Evolutionary conservation across 768 basidiomycete species (phyloP).

Genomic region (Leccinum longicurvipes): DNA sequence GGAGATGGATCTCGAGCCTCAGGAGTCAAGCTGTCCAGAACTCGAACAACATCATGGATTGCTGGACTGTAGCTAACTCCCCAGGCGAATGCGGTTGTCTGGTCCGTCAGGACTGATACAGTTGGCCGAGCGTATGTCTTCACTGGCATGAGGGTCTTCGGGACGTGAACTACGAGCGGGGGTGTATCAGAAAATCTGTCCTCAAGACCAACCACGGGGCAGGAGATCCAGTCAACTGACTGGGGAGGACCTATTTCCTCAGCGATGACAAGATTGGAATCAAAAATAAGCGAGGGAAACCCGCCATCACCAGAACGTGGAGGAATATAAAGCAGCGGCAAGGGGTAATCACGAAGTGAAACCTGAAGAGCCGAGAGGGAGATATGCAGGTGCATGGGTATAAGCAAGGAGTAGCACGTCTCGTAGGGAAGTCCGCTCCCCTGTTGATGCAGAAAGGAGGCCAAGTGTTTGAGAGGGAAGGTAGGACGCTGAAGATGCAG

Average conservation of each 20-base stretch:
- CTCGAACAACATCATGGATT: conserved; percentile 80
- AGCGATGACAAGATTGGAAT: conserved; percentile 77
- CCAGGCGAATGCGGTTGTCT: conserved; percentile 79
- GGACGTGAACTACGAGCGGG: conserved; percentile 59
- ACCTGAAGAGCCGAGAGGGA: conserved; percentile 57
- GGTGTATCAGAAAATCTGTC: conserved; percentile 49
- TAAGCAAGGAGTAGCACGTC: conserved; percentile 71
- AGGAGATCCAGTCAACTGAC: conserved; percentile 72
- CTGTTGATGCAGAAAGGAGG: conserved; percentile 62
- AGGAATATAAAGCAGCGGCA: conserved; percentile 79
- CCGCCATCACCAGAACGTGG: conserved; percentile 34
- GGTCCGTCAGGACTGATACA: conserved; percentile 61
- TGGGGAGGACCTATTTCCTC: conserved; percentile 76
- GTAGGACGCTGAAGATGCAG: conserved; percentile 58
- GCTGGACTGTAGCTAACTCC: conserved; percentile 83
- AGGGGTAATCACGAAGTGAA: conserved; percentile 81
- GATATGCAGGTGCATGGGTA: conserved; percentile 79
- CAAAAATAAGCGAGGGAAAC: conserved; percentile 55
- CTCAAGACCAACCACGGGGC: conserved; percentile 56
- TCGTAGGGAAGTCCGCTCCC: conserved; percentile 67
- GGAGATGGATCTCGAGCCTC: conserved; percentile 80
- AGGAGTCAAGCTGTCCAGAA: conserved; percentile 77
- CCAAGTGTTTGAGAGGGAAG: conserved; percentile 51
- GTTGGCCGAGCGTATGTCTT: conserved; percentile 84
- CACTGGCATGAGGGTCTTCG: conserved; percentile 93